Evolutionary conservation across 148 eudicot species (phyloP), one percentile per base, ranked within the genome.

Genomic region (Tetragonia tetragonoides): DNA sequence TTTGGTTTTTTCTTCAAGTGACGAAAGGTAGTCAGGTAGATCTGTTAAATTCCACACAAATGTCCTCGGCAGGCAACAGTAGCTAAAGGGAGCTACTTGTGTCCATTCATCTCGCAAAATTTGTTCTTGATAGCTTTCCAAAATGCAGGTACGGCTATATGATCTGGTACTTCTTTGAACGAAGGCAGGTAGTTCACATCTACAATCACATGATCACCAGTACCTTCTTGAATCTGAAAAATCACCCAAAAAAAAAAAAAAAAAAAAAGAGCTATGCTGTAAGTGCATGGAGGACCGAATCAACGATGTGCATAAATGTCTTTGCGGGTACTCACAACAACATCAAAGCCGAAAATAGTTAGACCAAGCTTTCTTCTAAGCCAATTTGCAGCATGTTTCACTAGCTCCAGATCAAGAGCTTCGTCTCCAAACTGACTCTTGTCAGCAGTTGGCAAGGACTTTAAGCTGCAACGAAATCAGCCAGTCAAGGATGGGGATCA

Each of bases 151-250:
- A 95, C 61, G 3, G 99, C 94, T 44, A 86, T 75, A 77, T 84
- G 78, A 81, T 95, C 90, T 1, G 99, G 89, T 53, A 95, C 89
- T 84, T 95, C 98, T 86, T 95, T 95, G 74, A 95, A 95, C 20
- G 96, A 92, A 42, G 98, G 97, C 56, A 95, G 90, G 78, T 95
- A 95, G 88, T 95, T 95, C 79, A 95, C 91, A 81, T 95, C 98
- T 79, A 95, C 98, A 67, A 95, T 91, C 47, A 92, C 96, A 79
- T 92, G 97, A 75, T 95, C 99, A 34, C 89, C 88, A 11, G 96
- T 88, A 76, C 84, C 86, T 68, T 95, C 97, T 73, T 95, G 90
- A 73, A 92, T 80, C 99, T 95, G 89, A 49, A 57, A 44, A n/a
- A n/a, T n/a, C n/a, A n/a, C n/a, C 47, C 47, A 1, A 47, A 47